These are phyloP conservation scores for Phoenix roebelenii DNA, from an alignment of 176 grass and related monocot genomes.

Conservation along the genomic window DNA sequence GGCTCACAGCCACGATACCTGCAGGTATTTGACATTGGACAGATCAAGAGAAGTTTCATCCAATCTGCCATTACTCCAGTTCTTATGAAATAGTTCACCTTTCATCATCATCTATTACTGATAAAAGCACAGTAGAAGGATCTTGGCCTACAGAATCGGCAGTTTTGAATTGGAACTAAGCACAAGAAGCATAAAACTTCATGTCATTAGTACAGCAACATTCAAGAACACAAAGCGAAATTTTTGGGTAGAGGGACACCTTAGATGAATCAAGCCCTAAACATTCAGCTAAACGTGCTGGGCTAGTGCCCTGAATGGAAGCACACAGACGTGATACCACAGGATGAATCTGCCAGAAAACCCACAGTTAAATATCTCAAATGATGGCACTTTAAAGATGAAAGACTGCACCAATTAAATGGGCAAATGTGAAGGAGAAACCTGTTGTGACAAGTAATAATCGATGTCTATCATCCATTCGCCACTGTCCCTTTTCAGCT, in stretches of 20 bases:
- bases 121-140: slow-evolving; percentile 55
- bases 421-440: slow-evolving; percentile 9
- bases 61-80: neutral
- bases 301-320: slow-evolving; percentile 96
- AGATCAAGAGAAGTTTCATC: neutral
- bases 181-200: neutral
- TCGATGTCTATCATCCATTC: slow-evolving; percentile 92
- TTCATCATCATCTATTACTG: slow-evolving; percentile 67
- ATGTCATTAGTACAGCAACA: neutral
- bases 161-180: slow-evolving; percentile 70
- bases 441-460: slow-evolving; percentile 96
- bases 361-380: slow-evolving; percentile 13
- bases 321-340: slow-evolving; percentile 89
- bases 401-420: neutral
- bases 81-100: slow-evolving; percentile 28
- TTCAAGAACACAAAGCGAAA: no score
- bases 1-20: slow-evolving; percentile 88
- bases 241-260: slow-evolving; percentile 27
- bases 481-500: slow-evolving; percentile 59
- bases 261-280: slow-evolving; percentile 94
- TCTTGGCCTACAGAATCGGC: slow-evolving; percentile 51
- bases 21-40: slow-evolving; percentile 10
- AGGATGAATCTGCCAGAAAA: slow-evolving; percentile 88
- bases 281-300: slow-evolving; percentile 90
- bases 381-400: slow-evolving; percentile 3